phyloP scores from a whole-genome alignment of 306 rosid genomes.

The Parietaria judaica region DNA sequence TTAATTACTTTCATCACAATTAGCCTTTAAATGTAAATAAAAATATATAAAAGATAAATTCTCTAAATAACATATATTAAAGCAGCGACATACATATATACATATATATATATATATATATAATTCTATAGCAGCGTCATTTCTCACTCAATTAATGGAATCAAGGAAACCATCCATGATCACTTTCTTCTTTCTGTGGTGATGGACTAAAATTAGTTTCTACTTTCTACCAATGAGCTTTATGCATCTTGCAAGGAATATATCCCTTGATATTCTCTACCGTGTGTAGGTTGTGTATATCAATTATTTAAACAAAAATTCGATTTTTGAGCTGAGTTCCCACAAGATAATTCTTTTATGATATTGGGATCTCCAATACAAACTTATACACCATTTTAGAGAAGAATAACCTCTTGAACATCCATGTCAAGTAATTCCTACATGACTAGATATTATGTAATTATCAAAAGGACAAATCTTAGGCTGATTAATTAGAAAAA shows the following conservation, averaged over 20 bases:
- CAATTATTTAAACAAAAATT: neutral
- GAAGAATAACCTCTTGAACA: neutral
- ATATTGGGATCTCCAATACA: neutral
- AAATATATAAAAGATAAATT: too few relatives aligned
- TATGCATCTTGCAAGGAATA: conserved; percentile 16
- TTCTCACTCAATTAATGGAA: conserved; percentile 33
- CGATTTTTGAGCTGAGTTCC: too few relatives aligned
- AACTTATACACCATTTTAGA: too few relatives aligned
- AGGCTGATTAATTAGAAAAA: neutral
- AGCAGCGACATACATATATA: too few relatives aligned
- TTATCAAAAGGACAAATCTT: neutral
- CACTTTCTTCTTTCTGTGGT: conserved; percentile 5
- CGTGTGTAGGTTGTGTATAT: conserved; percentile 9
- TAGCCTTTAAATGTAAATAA: too few relatives aligned
- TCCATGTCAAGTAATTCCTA: neutral
- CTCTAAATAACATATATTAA: too few relatives aligned
- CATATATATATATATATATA: too few relatives aligned
- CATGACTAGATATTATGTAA: neutral
- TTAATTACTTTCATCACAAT: too few relatives aligned
- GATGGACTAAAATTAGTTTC: conserved; percentile 17
- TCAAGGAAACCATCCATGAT: conserved; percentile 52
- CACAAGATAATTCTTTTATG: neutral
- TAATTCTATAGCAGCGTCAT: conserved; percentile 28
- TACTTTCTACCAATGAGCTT: conserved; percentile 25
- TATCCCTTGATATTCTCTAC: neutral